Percentiles rank a stretch among this genome's conserved stretches.
Conservation (phyloP, 805 yeast genomes). For the Sugiyamaella floridensis region DNA sequence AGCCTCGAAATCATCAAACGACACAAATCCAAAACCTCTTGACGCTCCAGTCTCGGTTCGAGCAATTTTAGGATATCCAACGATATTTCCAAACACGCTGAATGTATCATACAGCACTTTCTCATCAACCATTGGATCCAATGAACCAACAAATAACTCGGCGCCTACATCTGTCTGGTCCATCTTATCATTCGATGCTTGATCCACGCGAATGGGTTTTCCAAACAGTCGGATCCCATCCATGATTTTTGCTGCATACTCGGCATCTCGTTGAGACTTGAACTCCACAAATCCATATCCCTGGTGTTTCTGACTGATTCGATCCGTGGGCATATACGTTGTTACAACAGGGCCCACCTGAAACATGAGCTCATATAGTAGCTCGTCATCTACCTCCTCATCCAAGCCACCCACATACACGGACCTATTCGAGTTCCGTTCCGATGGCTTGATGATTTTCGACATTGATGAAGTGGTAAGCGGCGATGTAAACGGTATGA, state of each 20-base stretch:
- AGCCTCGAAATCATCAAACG: conserved; percentile 54
- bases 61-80: conserved; percentile 43
- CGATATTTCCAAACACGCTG: conserved; percentile 58
- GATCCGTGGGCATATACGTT: conserved; percentile 73
- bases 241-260: conserved; percentile 57
- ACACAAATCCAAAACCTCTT: conserved; percentile 61
- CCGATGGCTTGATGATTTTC: conserved; percentile 31
- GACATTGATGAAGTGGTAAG: not conserved
- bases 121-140: conserved; percentile 62
- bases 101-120: conserved; percentile 51
- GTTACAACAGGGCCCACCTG: conserved; percentile 76
- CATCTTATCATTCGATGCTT: conserved; percentile 33
- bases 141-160: conserved; percentile 60
- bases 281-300: conserved; percentile 89
- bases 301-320: conserved; percentile 61
- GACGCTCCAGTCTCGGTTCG: conserved; percentile 46
- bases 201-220: conserved; percentile 51
- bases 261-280: conserved; percentile 51
- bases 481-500: too few relatives aligned
- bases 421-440: conserved; percentile 55
- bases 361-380: conserved; percentile 73
- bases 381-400: conserved; percentile 58
- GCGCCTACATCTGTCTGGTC: conserved; percentile 47
- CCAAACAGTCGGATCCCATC: conserved; percentile 57
- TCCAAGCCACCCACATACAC: conserved; percentile 81